These are phyloP conservation scores for Celoporthe dispersa DNA, from an alignment of 2,329 filamentous ascomycete genomes.

Conservation along the genomic window DNA sequence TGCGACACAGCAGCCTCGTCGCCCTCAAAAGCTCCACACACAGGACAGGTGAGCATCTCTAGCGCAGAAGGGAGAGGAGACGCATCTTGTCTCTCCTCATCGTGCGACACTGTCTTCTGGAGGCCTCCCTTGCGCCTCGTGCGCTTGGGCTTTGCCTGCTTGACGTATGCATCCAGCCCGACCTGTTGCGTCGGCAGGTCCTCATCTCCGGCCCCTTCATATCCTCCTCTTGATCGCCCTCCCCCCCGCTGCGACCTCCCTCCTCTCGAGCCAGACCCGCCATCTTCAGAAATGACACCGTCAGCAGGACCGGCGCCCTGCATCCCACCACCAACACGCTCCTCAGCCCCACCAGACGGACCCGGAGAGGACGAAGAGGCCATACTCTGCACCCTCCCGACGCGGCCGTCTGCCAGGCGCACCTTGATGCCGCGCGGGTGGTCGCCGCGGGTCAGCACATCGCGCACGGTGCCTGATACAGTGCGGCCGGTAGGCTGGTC, in stretches of 20 bases:
- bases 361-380: slow-evolving; percentile 33
- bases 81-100: background rate
- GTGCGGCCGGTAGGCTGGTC: slow-evolving; percentile 77
- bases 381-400: slow-evolving; percentile 75
- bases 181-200: slow-evolving; percentile 48
- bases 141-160: slow-evolving; percentile 39
- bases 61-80: slow-evolving; percentile 17
- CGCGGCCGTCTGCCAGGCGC: slow-evolving; percentile 69
- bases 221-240: slow-evolving; percentile 32
- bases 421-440: slow-evolving; percentile 83
- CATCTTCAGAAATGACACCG: background rate
- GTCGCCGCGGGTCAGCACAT: slow-evolving; percentile 73
- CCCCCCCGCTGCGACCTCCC: background rate
- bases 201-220: slow-evolving; percentile 36
- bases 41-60: slow-evolving; percentile 56
- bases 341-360: background rate
- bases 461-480: slow-evolving; percentile 67
- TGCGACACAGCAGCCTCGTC: slow-evolving; percentile 70
- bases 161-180: slow-evolving; percentile 56
- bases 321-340: background rate
- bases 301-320: background rate
- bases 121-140: slow-evolving; percentile 34
- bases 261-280: background rate
- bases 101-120: background rate
- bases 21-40: slow-evolving; percentile 69